phyloP scores from a whole-genome alignment of 1,284 basidiomycete species.

The Irpex sp. region DNA sequence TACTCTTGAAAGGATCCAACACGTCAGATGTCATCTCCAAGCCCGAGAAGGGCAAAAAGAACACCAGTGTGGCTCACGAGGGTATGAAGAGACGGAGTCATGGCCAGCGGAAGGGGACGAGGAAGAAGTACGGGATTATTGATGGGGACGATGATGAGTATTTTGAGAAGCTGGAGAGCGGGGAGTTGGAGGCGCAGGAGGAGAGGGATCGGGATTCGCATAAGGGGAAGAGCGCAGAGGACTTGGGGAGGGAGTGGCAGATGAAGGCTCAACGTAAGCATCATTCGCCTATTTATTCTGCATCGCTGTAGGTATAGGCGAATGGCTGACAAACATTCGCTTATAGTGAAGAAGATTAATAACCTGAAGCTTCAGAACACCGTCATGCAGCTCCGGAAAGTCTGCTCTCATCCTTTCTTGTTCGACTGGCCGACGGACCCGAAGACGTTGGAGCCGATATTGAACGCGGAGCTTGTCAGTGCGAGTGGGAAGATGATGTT shows the following conservation, averaged over 20 bases:
- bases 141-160: constrained; percentile 68
- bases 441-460: constrained; percentile 49
- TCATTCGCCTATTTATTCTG: background rate
- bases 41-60: constrained; percentile 24
- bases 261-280: constrained; percentile 54
- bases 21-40: constrained; percentile 21
- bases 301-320: no score
- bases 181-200: constrained; percentile 28
- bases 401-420: constrained; percentile 91
- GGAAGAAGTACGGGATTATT: constrained; percentile 36
- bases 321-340: background rate
- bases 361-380: constrained; percentile 90
- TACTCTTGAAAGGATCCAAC: constrained; percentile 41
- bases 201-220: constrained; percentile 26
- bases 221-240: constrained; percentile 28
- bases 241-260: constrained; percentile 49
- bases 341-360: constrained; percentile 74
- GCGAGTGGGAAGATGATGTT: constrained; percentile 97
- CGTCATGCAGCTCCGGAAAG: constrained; percentile 93
- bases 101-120: constrained; percentile 20
- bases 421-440: constrained; percentile 85
- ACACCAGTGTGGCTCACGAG: constrained; percentile 22
- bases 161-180: constrained; percentile 57
- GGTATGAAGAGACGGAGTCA: constrained; percentile 26
- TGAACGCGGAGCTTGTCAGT: constrained; percentile 76